Evolutionary conservation across 257 asterid species (phyloP).

Genomic region (Primulina eburnea): DNA sequence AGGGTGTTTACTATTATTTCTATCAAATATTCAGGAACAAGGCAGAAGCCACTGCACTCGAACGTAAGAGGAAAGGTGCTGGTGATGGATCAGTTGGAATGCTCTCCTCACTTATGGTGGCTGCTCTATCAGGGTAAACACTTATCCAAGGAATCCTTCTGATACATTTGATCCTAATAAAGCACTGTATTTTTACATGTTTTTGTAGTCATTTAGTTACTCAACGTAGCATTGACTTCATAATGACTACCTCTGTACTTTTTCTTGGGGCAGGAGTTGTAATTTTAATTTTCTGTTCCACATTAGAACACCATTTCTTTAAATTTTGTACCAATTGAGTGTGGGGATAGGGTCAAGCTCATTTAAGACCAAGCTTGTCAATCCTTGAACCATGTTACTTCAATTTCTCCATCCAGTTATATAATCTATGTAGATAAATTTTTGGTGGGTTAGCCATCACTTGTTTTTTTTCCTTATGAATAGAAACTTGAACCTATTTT

Average conservation of each 20-base stretch:
- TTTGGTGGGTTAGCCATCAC: conserved; percentile 3
- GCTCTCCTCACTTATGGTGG: conserved; percentile 86
- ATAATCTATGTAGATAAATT: not conserved
- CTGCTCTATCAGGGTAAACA: conserved; percentile 87
- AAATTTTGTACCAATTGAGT: not conserved
- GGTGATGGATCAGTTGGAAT: conserved; percentile 99
- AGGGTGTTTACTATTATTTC: conserved; percentile 99
- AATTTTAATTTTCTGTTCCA: not conserved
- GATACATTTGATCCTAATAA: conserved; percentile 14
- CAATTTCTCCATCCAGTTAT: not conserved
- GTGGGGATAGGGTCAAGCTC: not conserved
- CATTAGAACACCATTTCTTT: not conserved
- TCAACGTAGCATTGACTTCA: not conserved
- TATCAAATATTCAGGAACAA: conserved; percentile 93
- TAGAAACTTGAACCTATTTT: not conserved
- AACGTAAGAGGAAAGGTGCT: conserved; percentile 56
- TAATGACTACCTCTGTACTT: not conserved
- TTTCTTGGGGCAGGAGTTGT: conserved; percentile 1
- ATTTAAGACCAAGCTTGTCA: not conserved
- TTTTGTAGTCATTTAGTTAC: not conserved
- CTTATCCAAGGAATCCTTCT: conserved; percentile 13
- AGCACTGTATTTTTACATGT: not conserved
- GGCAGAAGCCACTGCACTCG: conserved; percentile 71
- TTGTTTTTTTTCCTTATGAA: not conserved
- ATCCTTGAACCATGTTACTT: not conserved